Percentiles rank a stretch among this genome's conserved stretches.
These are phyloP conservation scores for Inga laurina DNA, from an alignment of 306 rosid species.

Conservation along the genomic window DNA sequence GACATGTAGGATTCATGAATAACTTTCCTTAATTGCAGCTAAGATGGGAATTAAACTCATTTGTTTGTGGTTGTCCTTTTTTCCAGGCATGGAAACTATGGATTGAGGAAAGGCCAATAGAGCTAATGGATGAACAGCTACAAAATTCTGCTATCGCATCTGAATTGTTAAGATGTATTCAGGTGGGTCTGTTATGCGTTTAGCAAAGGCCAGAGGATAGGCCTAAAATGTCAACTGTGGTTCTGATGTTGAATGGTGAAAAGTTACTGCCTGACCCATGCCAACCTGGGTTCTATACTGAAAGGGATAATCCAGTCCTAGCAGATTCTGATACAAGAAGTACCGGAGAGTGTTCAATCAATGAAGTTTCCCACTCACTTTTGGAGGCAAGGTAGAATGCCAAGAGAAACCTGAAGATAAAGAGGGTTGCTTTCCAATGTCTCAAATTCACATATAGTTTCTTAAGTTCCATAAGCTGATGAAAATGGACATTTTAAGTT, in stretches of 20 bases:
- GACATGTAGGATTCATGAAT: slow-evolving; percentile 28
- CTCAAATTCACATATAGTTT: not conserved
- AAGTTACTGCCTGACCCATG: slow-evolving; percentile 17
- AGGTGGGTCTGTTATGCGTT: slow-evolving; percentile 33
- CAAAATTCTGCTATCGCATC: not conserved
- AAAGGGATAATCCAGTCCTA: not conserved
- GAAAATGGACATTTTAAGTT: not conserved
- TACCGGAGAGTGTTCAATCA: not conserved
- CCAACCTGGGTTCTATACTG: slow-evolving; percentile 22
- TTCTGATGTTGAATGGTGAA: slow-evolving; percentile 37
- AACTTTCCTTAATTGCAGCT: not conserved
- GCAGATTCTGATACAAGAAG: not conserved
- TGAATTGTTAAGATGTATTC: slow-evolving; percentile 23
- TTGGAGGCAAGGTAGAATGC: not conserved
- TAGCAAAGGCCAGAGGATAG: slow-evolving; percentile 36
- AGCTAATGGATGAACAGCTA: slow-evolving; percentile 26
- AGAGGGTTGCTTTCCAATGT: not conserved
- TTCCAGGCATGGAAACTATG: slow-evolving; percentile 37
- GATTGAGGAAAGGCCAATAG: slow-evolving; percentile 29
- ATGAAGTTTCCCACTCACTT: not conserved
- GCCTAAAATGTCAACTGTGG: slow-evolving; percentile 34
- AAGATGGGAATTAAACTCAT: not conserved
- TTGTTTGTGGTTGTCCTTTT: not conserved
- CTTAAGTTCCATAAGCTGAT: not conserved
- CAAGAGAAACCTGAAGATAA: not conserved